phyloP scores from a whole-genome alignment of 352 stramenopile species.

The Globisporangium camurandrum region DNA sequence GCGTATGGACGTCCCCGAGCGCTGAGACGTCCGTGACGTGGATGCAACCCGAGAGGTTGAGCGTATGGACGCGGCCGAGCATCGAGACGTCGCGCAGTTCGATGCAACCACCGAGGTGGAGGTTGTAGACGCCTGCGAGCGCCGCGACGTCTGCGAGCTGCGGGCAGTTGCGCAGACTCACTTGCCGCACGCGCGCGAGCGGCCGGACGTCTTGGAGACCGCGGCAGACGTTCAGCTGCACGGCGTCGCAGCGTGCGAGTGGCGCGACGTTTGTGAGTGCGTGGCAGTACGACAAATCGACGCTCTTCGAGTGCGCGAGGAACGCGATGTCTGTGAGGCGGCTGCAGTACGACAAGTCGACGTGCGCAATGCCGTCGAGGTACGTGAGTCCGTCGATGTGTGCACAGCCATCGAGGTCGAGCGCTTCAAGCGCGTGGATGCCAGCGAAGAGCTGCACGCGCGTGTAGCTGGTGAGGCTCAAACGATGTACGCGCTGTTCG shows the following conservation, averaged over 20 bases:
- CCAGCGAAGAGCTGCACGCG: slow-evolving; percentile 49
- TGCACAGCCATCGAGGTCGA: slow-evolving; percentile 55
- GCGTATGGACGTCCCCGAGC: slow-evolving; percentile 29
- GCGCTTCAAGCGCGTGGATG: slow-evolving; percentile 29
- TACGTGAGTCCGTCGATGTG: slow-evolving; percentile 36
- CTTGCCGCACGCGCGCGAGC: slow-evolving; percentile 32
- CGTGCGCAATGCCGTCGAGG: slow-evolving; percentile 28
- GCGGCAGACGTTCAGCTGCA: slow-evolving; percentile 61
- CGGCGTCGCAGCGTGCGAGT: slow-evolving; percentile 31
- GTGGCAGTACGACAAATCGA: slow-evolving; percentile 72
- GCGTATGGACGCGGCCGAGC: slow-evolving; percentile 30
- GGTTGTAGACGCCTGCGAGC: slow-evolving; percentile 31
- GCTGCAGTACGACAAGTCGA: slow-evolving; percentile 66
- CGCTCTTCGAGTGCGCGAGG: slow-evolving; percentile 23
- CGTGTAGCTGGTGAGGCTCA: slow-evolving; percentile 44
- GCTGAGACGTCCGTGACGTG: slow-evolving; percentile 36
- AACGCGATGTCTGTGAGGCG: slow-evolving; percentile 43
- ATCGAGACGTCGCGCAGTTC: slow-evolving; percentile 38
- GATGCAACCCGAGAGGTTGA: no score
- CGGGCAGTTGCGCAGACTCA: slow-evolving; percentile 43
- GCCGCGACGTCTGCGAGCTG: slow-evolving; percentile 29
- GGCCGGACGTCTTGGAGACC: slow-evolving; percentile 37
- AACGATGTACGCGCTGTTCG: slow-evolving; percentile 16
- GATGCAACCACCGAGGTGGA: slow-evolving; percentile 55
- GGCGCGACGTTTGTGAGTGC: slow-evolving; percentile 34